Evolutionary conservation across 1,284 basidiomycete species (phyloP).

Genomic region (Pholiota adiposa): DNA sequence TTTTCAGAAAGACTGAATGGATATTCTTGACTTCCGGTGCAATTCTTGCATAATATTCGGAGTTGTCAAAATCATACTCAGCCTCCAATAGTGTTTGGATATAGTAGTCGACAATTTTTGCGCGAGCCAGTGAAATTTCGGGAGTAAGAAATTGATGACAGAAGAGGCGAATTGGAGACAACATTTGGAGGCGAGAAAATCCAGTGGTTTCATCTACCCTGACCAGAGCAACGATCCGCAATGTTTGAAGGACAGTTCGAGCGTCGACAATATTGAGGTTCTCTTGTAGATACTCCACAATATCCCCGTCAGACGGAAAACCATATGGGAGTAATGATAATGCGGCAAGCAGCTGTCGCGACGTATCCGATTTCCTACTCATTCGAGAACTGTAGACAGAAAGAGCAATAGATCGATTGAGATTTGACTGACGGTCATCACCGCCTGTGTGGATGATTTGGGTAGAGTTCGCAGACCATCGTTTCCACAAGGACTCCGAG

Average conservation of each 20-base stretch:
- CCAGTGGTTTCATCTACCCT: background rate
- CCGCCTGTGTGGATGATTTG: background rate
- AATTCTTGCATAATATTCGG: background rate
- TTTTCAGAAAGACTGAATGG: background rate
- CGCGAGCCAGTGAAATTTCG: background rate
- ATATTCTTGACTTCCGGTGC: conserved; percentile 1
- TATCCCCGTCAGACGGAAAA: background rate
- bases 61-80: background rate
- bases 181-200: background rate
- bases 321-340: conserved; percentile 3
- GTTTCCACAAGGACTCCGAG: background rate
- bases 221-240: background rate
- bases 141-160: background rate
- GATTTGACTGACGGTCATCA: conserved; percentile 1
- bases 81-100: background rate
- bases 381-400: conserved; percentile 1
- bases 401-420: background rate
- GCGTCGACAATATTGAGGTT: background rate
- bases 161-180: background rate
- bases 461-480: background rate
- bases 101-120: background rate
- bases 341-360: background rate
- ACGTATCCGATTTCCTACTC: background rate
- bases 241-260: background rate
- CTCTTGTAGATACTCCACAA: background rate